Conservation (phyloP, 352 stramenopile species). For the Halophytophthora polymorphica region DNA sequence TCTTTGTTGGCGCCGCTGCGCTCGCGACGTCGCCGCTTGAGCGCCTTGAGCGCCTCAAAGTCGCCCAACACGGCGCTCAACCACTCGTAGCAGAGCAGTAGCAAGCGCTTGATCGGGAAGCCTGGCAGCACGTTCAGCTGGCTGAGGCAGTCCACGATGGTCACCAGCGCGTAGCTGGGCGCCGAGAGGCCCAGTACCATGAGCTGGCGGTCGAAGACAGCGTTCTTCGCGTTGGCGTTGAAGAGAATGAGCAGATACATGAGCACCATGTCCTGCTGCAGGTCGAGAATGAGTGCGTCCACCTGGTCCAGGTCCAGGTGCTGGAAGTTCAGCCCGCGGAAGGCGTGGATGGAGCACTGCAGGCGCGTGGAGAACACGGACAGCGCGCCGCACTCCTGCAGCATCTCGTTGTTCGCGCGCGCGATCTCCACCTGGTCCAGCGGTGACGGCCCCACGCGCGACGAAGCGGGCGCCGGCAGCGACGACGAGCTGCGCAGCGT, state of each 20-base stretch:
- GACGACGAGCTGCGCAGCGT: conserved; percentile 20
- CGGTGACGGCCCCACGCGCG: conserved; percentile 10
- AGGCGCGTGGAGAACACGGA: conserved; percentile 63
- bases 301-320: conserved; percentile 66
- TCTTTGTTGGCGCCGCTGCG: conserved; percentile 35
- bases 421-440: conserved; percentile 55
- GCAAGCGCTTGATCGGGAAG: conserved; percentile 75
- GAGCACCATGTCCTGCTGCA: conserved; percentile 78
- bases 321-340: conserved; percentile 72
- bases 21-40: conserved; percentile 50
- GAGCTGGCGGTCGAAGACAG: conserved; percentile 67
- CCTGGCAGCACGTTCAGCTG: conserved; percentile 67
- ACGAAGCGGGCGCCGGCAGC: conserved; percentile 7
- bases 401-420: conserved; percentile 60
- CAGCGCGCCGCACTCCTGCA: conserved; percentile 71
- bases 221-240: conserved; percentile 60
- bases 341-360: conserved; percentile 57
- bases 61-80: conserved; percentile 52
- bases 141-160: conserved; percentile 70
- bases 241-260: conserved; percentile 78
- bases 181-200: conserved; percentile 56
- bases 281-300: conserved; percentile 54
- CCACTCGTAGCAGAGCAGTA: conserved; percentile 76
- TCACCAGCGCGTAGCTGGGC: conserved; percentile 57
- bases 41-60: conserved; percentile 42